Conservation (phyloP, 345 rosid genomes). For the Ceriops tagal region DNA sequence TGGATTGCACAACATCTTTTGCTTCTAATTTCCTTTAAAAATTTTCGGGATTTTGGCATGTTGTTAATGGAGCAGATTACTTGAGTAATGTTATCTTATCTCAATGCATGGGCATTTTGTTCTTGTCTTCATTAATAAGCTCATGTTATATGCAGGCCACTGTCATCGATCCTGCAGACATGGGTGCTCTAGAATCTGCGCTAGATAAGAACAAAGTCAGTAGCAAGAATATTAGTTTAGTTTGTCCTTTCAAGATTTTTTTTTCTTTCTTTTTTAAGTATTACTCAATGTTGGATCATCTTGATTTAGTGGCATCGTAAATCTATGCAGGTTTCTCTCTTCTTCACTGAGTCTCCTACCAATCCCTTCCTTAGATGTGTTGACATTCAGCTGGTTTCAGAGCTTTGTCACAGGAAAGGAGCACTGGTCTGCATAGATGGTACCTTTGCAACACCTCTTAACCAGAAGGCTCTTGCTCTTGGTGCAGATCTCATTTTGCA, state of each 20-base stretch:
- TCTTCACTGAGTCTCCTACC: conserved; percentile 94
- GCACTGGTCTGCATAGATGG: conserved; percentile 96
- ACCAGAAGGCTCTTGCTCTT: conserved; percentile 89
- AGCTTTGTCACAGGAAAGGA: conserved; percentile 84
- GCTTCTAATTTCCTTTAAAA: neutral
- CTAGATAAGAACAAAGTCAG: conserved; percentile 70
- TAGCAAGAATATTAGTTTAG: conserved; percentile 10
- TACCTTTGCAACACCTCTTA: conserved; percentile 96
- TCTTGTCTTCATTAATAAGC: neutral
- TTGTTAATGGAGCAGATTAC: neutral
- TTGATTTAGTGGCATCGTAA: conserved; percentile 14
- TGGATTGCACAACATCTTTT: neutral
- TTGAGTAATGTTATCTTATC: neutral
- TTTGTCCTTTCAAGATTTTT: neutral
- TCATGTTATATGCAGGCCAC: conserved; percentile 57
- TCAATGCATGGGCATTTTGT: neutral
- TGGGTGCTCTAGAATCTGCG: conserved; percentile 67
- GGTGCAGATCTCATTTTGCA: conserved; percentile 97
- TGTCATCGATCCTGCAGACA: conserved; percentile 94
- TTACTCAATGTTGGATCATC: conserved; percentile 2
- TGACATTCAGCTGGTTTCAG: conserved; percentile 79
- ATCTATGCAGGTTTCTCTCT: conserved; percentile 72
- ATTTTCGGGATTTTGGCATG: neutral
- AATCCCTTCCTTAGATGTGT: conserved; percentile 96
- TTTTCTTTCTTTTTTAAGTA: neutral